These are phyloP conservation scores for Xylariaceae sp. DNA, from an alignment of 2,329 filamentous ascomycete species.

Conservation along the genomic window DNA sequence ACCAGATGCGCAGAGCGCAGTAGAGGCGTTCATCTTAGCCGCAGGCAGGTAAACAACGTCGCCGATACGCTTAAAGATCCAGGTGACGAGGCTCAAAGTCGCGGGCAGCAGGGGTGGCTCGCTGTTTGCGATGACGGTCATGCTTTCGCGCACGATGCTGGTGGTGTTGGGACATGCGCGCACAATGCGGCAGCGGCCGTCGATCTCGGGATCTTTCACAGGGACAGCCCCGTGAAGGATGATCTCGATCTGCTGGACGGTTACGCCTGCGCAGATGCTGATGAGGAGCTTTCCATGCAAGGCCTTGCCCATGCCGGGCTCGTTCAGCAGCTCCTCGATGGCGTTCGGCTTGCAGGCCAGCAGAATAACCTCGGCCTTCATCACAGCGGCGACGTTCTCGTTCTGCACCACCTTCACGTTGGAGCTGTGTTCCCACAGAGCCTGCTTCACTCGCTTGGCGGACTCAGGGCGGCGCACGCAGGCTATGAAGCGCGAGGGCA, in stretches of 20 bases:
- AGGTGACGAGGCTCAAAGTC: constrained; percentile 58
- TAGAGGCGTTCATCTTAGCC: constrained; percentile 66
- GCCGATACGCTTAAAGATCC: constrained; percentile 74
- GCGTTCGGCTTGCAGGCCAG: constrained; percentile 78
- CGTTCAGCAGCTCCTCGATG: constrained; percentile 63
- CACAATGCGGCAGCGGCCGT: constrained; percentile 60
- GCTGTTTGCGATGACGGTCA: constrained; percentile 71
- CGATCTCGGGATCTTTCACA: constrained; percentile 42
- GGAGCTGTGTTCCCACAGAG: constrained; percentile 59
- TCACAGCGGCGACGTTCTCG: constrained; percentile 64
- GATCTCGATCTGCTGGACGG: constrained; percentile 62
- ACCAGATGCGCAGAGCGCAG: constrained; percentile 69
- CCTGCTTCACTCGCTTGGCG: constrained; percentile 62
- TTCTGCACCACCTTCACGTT: constrained; percentile 64
- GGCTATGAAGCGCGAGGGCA: constrained; percentile 74
- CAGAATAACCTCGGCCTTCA: constrained; percentile 67
- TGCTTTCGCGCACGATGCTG: constrained; percentile 70
- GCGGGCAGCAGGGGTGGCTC: constrained; percentile 53
- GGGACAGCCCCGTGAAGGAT: constrained; percentile 56
- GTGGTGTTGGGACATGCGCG: constrained; percentile 85
- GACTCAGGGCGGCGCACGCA: constrained; percentile 70
- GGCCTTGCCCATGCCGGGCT: constrained; percentile 65
- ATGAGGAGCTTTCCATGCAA: constrained; percentile 77
- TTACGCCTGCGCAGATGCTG: constrained; percentile 75
- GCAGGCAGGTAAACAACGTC: constrained; percentile 65